Evolutionary conservation across 176 grass and related monocot species (phyloP), one percentile per base, ranked within the genome.

Genomic region (Lolium perenne): DNA sequence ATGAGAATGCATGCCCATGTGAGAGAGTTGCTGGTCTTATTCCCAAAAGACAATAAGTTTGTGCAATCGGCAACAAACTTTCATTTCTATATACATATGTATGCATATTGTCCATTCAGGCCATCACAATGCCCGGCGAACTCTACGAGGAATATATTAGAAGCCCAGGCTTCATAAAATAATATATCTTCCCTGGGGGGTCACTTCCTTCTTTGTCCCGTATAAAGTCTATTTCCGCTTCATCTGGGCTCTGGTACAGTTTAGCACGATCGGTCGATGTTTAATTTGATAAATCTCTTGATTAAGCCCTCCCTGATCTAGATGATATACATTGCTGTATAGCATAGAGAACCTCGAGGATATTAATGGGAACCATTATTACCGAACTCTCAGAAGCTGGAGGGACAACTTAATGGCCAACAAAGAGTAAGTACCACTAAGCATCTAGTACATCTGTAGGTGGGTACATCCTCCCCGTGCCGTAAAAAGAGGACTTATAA

Each of bases 171-270:
- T 94, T 94, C 74, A 91, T 94, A 54, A 91, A 89, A 68, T 88
- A 94, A 78, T 94, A 94, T 67, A 89, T 94, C 77, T 94, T 94
- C 12, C 92, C 92, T 6, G 92, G 89, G 72, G 92, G 89, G 56
- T 88, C 88, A 41, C 55, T 93, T 66, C 91, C 88, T 85, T 93
- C 88, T 46, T 77, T 93, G 72, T 83, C 78, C n/a, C 71, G 88
- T 29, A 88, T 93, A 74, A 93, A 82, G 22, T 86, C 85, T 18
- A 78, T 93, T 88, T 70, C 85, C 32, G 48, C 77, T 15, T 38
- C 88, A 51, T 90, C 88, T 47, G 90, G 77, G 74, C 40, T 93
- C 47, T 83, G 88, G 88, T 93, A 86, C 41, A 8, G 2, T 78
- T 10, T 10, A 76, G 13, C 4, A 40, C 16, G 3, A 32, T n/a